Evolutionary conservation across 2,329 filamentous ascomycete genomes (phyloP), one percentile per base, ranked within the genome.

Genomic region (Juglanconis oblonga): DNA sequence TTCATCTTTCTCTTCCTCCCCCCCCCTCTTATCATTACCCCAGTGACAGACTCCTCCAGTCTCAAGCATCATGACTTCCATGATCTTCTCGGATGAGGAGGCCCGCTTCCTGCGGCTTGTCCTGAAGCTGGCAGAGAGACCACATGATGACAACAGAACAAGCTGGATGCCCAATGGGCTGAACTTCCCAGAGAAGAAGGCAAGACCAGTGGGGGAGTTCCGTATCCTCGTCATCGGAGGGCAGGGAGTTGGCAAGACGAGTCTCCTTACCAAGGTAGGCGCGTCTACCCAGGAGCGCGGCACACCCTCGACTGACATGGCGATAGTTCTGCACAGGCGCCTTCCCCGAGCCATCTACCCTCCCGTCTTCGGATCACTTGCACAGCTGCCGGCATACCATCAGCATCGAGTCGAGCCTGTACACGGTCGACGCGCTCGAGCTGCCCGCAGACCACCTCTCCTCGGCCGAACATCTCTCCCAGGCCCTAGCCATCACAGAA

Each of bases 211-310:
- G 1, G 74, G 71, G 9, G 73, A 77, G 52, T 73, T 79, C 60
- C 70, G 73, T 48, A 64, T 78, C 29, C 68, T 79, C 32, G 67
- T 78, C 11, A 66, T 77, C 14, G 76, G 76, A 5, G 70, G 69
- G 2, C 71, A 73, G 36, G 73, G 73, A 0, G 72, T 71, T 48
- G 76, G 76, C n/a, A 79, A 79, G 65, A 77, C 76, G 8, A 70
- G 74, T 4, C 67, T 78, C 6, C 60, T 78, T 11, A 74, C 72
- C 5, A 71, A 71, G 64, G 76, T 77, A 66, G 64, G 33, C 1
- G 13, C 9, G 40, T 5, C 10, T 13, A 8, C 13, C 5, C 40
- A 24, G 24, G 24, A 24, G 24, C 24, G 24, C 24, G 24, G 24
- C 24, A 24, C 24, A 50, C 9, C 11, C 3, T 35, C 35, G 24